Conservation (phyloP, 2,329 filamentous ascomycete species). For the Diaporthe sp. region DNA sequence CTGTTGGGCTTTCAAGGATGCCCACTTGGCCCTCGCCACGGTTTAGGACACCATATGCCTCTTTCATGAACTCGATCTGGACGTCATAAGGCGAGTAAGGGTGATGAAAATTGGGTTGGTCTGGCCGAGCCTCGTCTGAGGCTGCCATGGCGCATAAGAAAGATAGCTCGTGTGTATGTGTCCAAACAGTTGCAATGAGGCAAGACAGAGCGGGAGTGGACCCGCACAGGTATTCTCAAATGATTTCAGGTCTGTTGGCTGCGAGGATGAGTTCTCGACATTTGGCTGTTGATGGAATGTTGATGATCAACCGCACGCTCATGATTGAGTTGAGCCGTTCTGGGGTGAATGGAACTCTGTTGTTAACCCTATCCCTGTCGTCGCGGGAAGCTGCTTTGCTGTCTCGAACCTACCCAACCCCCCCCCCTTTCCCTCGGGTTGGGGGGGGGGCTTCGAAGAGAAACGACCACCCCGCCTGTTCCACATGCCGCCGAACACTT, state of each 20-base stretch:
- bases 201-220: accelerated
- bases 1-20: constrained; percentile 94
- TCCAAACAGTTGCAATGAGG: neutral
- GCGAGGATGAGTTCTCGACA: neutral
- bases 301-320: neutral
- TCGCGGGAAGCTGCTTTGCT: too few relatives aligned
- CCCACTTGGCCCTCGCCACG: constrained; percentile 78
- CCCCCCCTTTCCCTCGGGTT: too few relatives aligned
- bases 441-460: too few relatives aligned
- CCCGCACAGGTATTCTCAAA: too few relatives aligned
- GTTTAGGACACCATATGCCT: constrained; percentile 83
- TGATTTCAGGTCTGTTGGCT: neutral
- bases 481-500: too few relatives aligned
- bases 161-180: neutral
- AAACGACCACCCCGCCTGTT: too few relatives aligned
- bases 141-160: constrained; percentile 7
- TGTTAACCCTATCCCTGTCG: neutral
- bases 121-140: constrained; percentile 11
- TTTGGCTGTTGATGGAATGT: neutral
- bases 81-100: constrained; percentile 90
- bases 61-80: constrained; percentile 87
- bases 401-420: too few relatives aligned
- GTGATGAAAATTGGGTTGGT: constrained; percentile 78
- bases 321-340: neutral
- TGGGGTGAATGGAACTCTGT: neutral